Base-by-base conservation (phyloP, 73 alveolate genomes). In the Paramecium sonneborni region DNA sequence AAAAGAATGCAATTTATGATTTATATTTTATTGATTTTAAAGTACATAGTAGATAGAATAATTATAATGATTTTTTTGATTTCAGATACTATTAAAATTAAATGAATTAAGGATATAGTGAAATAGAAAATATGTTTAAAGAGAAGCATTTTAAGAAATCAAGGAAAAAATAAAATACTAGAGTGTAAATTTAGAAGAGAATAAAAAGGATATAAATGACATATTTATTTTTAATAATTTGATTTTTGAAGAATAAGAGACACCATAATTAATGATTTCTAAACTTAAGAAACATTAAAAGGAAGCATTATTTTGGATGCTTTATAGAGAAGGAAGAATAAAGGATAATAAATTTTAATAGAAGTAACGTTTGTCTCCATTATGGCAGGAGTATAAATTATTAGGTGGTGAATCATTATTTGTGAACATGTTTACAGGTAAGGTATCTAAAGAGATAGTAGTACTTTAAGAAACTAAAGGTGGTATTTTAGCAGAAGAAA, bases 401-500 rank as follows among this genome's bases (percentile, higher is more conserved):
- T 52, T 26, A 28, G 58, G 37, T 37, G 95, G 92, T 18, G 23
- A 32, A 56, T 30, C 30, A 8, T 48, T 93, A 41, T 88, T 55
- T 57, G 39, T 93, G 14, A 93, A 93, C 41, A 68, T 86, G 34
- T 93, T 57, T 43, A 92, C 96, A 6, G 96, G 94, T 14, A 88
- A 93, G 24, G 57, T 93, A 24, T 39, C 93, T 11, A 52, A 46
- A 14, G 67, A 76, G n/a, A 30, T 57, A 4, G 92, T 76, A 0
- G 11, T 44, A 57, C 39, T 74, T 24, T 23, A 57, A 41, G 76
- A 84, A 21, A 88, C 93, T n/a, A 85, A 86, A 62, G 98, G 98
- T 26, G 95, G 97, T 48, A 94, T 95, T 37, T 85, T 95, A 12
- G 98, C 97, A 0, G 98, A 95, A 74, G 98, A 95, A 56, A 95